Evolutionary conservation across 179 eudicot genomes (phyloP), one percentile per base, ranked within the genome.

Genomic region (Beta macrorhiza): DNA sequence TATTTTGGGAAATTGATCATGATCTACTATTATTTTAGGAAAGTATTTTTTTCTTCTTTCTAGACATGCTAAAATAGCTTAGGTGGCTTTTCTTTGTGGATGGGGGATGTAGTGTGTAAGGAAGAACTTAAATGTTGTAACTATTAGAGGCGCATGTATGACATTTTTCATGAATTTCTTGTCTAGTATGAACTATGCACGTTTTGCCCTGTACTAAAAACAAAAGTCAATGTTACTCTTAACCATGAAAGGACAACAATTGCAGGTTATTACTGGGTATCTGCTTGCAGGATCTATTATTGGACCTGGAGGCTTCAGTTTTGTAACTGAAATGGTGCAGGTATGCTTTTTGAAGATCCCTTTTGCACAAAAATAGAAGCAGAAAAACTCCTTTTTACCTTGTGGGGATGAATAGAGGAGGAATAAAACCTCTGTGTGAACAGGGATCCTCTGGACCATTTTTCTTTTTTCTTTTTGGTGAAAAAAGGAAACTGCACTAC

Each of bases 321-420:
- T 93, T 84, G 91, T 94, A 78, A 93, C 91, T 87, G 98, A 94
- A 86, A 89, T 93, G 93, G 98, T 94, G 80, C 97, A 94, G 88
- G 97, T 94, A 93, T 87, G 86, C 51, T 20, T 72, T 72, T 22
- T 77, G 25, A 72, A 52, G 78, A 42, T 49, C 47, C 1, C 16
- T 0, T 72, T 49, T 67, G 17, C 37, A 52, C 29, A 75, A 19
- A 80, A 5, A 57, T 53, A 49, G 52, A 62, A 53, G 63, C 11
- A 7, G 53, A 49, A 9, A 49, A 9, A 37, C 2, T 37, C 42
- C 53, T 49, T 25, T 49, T 49, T 7, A 49, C 10, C 53, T 49
- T 49, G 53, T 49, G 53, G 53, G 4, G 53, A 49, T 49, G 53
- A 49, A 3, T 6, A 49, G 53, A 49, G 53, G 11, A 9, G 53